Conservation (phyloP, 371 early-diverging fungal genomes). For the Mortierella sp. region DNA sequence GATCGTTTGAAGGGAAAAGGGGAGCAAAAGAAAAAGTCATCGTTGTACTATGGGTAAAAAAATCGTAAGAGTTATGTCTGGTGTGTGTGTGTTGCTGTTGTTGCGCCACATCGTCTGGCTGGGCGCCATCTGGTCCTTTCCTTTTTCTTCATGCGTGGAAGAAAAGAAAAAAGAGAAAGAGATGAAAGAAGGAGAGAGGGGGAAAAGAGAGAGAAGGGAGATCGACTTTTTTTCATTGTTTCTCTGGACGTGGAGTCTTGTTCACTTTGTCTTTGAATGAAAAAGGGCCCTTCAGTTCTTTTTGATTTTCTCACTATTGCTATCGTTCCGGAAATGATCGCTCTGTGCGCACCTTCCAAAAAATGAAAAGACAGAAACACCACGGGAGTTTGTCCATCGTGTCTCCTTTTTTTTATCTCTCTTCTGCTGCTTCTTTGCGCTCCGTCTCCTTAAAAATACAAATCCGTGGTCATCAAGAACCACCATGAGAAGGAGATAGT, state of each 20-base stretch:
- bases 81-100: not conserved
- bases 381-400: not conserved
- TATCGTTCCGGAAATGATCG: constrained; percentile 2
- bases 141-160: not conserved
- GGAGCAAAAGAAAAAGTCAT: not conserved
- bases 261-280: constrained; percentile 5
- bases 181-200: not conserved
- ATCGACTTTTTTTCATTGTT: constrained; percentile 6
- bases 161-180: not conserved
- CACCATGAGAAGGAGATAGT: not conserved
- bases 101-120: constrained; percentile 5
- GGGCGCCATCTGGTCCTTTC: not conserved
- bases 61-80: not conserved
- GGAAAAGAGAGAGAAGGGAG: not conserved
- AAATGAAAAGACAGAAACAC: constrained; percentile 6
- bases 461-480: not conserved
- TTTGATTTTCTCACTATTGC: not conserved
- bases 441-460: constrained; percentile 14
- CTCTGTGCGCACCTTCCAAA: not conserved
- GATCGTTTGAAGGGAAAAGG: not conserved
- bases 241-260: constrained; percentile 15
- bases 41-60: not conserved
- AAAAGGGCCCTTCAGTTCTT: not conserved
- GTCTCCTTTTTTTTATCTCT: constrained; percentile 28
- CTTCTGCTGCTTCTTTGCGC: not conserved